These are phyloP conservation scores for Drosera spatulata DNA, from an alignment of 179 eudicot genomes.

Conservation along the genomic window DNA sequence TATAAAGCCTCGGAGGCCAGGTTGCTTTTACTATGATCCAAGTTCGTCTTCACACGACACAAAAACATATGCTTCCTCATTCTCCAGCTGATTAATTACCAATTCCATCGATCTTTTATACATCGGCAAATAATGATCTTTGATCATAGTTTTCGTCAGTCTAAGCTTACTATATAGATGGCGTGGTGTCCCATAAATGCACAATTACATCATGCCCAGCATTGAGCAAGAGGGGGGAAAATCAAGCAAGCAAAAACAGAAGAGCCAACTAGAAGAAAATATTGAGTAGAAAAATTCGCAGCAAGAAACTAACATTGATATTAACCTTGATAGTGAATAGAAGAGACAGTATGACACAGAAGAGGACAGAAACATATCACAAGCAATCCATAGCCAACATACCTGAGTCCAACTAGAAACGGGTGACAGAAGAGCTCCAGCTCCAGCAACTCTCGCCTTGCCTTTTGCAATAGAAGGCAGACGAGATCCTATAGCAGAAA, in stretches of 20 bases:
- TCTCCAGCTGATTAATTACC: conserved; percentile 63
- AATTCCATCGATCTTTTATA: conserved; percentile 79
- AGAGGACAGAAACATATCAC: no score
- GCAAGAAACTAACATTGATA: no score
- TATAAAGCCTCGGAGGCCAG: no score
- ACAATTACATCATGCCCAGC: not conserved
- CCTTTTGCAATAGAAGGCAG: conserved; percentile 86
- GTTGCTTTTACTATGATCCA: not conserved
- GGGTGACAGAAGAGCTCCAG: conserved; percentile 80
- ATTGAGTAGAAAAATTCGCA: no score
- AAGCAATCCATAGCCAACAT: not conserved
- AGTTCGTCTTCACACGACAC: conserved; percentile 11
- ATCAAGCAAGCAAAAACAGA: no score
- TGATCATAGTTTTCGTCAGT: conserved; percentile 79
- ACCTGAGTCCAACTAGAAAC: conserved; percentile 95
- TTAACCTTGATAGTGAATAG: no score
- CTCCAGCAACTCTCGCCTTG: conserved; percentile 87
- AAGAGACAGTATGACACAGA: no score
- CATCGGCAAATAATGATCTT: conserved; percentile 96
- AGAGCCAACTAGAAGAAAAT: no score
- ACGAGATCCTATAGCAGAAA: conserved; percentile 91
- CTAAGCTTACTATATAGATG: conserved; percentile 79
- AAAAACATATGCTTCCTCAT: conserved; percentile 22
- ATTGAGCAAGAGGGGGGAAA: not conserved
- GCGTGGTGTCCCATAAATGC: conserved; percentile 69